phyloP scores from a whole-genome alignment of 31 red algal genomes.

The Asparagopsis taxiformis region DNA sequence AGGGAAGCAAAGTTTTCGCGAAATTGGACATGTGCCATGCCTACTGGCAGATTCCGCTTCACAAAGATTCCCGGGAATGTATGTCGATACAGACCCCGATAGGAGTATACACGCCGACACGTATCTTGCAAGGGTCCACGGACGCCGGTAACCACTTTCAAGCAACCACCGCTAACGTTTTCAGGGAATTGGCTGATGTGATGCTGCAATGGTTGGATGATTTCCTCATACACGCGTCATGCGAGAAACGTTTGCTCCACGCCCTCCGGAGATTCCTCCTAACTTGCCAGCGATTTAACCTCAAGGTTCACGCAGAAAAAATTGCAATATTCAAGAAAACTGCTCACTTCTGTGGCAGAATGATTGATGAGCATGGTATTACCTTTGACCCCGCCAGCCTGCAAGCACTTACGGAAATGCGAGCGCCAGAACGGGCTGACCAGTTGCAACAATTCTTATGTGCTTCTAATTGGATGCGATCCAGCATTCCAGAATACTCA shows the following conservation, averaged over 20 bases:
- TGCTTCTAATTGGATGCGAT: constrained; percentile 33
- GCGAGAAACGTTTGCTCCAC: constrained; percentile 5
- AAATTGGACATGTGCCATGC: constrained; percentile 26
- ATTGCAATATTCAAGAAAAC: neutral
- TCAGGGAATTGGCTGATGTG: neutral
- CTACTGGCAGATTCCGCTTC: constrained; percentile 24
- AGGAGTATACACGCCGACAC: constrained; percentile 19
- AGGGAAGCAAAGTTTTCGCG: constrained; percentile 1
- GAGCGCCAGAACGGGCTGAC: neutral
- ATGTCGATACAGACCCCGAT: constrained; percentile 29
- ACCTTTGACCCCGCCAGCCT: neutral
- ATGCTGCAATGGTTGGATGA: constrained; percentile 22
- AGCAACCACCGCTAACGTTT: neutral
- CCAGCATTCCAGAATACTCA: constrained; percentile 19
- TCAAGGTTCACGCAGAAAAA: constrained; percentile 19
- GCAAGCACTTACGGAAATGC: neutral
- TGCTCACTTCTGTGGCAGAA: constrained; percentile 25
- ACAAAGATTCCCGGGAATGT: constrained; percentile 3
- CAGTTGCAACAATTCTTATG: constrained; percentile 28
- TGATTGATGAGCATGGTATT: neutral
- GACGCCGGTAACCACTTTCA: constrained; percentile 28
- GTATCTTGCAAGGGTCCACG: constrained; percentile 8
- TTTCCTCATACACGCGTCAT: constrained; percentile 12
- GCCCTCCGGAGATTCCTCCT: neutral
- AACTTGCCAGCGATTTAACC: neutral